These are phyloP conservation scores for Arachnomyces sp. DNA, from an alignment of 2,329 filamentous ascomycete genomes.

Conservation along the genomic window DNA sequence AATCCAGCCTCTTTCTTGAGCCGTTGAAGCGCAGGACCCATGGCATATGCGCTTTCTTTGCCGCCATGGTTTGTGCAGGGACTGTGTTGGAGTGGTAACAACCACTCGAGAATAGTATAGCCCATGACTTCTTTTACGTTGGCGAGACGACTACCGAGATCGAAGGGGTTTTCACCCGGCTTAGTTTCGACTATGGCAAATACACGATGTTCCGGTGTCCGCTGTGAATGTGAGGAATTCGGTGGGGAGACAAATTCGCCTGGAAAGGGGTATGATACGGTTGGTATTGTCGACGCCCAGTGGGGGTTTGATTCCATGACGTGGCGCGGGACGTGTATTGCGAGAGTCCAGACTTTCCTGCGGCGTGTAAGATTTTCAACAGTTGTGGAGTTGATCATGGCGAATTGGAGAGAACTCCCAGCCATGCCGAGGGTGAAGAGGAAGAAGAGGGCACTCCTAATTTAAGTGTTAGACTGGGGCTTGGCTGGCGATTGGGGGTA, in stretches of 20 bases:
- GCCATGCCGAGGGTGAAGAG: conserved; percentile 77
- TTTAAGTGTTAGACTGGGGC: conserved; percentile 13
- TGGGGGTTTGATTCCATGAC: conserved; percentile 28
- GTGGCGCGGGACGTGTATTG: conserved; percentile 57
- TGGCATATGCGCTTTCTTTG: conserved; percentile 57
- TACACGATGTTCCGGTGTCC: conserved; percentile 42
- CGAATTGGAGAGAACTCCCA: conserved; percentile 60
- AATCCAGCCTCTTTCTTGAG: conserved; percentile 44
- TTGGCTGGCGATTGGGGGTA: too few relatives aligned
- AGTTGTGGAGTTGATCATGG: conserved; percentile 68
- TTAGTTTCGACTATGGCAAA: conserved; percentile 73
- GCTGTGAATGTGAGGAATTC: conserved; percentile 1
- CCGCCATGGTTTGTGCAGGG: conserved; percentile 64
- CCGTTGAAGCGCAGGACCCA: conserved; percentile 54
- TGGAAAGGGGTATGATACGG: conserved; percentile 32
- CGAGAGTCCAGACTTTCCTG: conserved; percentile 60
- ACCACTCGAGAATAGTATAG: conserved; percentile 60
- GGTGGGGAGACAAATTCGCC: conserved; percentile 20
- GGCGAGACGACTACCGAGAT: conserved; percentile 54
- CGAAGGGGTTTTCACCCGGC: conserved; percentile 76
- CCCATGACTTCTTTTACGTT: conserved; percentile 83
- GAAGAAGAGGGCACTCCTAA: conserved; percentile 58
- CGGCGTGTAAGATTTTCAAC: conserved; percentile 65
- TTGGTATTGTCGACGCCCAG: conserved; percentile 27
- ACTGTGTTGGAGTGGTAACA: conserved; percentile 65